Conservation (phyloP, 1,139 yeast species). For the Debaryomyces robertsiae region DNA sequence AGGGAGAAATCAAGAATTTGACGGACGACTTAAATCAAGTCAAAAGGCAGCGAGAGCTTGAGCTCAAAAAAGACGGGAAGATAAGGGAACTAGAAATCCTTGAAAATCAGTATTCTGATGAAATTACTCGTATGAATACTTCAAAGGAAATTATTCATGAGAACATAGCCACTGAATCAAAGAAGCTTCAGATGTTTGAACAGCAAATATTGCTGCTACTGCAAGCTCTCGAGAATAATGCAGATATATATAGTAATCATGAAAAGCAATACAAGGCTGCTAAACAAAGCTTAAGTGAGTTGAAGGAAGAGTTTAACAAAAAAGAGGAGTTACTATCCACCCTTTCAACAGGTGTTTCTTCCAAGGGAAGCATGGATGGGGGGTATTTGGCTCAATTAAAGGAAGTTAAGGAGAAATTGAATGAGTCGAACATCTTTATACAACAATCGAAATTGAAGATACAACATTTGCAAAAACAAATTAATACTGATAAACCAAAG, state of each 20-base stretch:
- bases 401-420: conserved; percentile 60
- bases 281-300: conserved; percentile 41
- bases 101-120: conserved; percentile 64
- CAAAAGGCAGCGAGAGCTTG: conserved; percentile 57
- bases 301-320: conserved; percentile 54
- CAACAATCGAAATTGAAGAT: conserved; percentile 66
- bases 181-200: conserved; percentile 19
- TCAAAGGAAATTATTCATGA: conserved; percentile 58
- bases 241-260: conserved; percentile 27
- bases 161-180: conserved; percentile 53
- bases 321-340: conserved; percentile 84
- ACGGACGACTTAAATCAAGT: conserved; percentile 63
- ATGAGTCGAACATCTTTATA: conserved; percentile 56
- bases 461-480: conserved; percentile 56
- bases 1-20: conserved; percentile 59
- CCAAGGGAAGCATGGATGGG: conserved; percentile 73
- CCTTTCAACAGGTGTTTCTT: conserved; percentile 86
- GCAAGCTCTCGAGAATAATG: conserved; percentile 31
- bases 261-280: conserved; percentile 45
- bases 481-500: conserved; percentile 54
- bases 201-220: conserved; percentile 21
- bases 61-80: conserved; percentile 62
- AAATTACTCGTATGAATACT: conserved; percentile 68
- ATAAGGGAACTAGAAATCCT: conserved; percentile 60
- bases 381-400: conserved; percentile 80